Conservation (phyloP, 2,329 filamentous ascomycete species). For the Leptosphaerulina australis region DNA sequence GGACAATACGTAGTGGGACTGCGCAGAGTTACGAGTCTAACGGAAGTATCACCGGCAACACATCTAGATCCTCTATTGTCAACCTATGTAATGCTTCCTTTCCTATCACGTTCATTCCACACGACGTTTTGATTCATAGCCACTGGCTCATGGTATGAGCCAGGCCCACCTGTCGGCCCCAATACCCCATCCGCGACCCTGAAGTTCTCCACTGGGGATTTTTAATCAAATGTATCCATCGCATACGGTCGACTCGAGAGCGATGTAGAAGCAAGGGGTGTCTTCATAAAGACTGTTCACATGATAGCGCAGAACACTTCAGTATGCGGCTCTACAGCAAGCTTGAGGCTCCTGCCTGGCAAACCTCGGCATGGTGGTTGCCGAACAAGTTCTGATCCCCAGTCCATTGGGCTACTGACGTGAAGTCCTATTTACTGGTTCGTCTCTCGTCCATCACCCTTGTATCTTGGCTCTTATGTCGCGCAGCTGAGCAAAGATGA, state of each 20-base stretch:
- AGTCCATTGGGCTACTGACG: not conserved
- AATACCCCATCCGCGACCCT: constrained; percentile 16
- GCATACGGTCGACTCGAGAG: constrained; percentile 7
- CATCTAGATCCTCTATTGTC: constrained; percentile 4
- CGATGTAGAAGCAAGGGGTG: not conserved
- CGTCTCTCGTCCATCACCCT: not conserved
- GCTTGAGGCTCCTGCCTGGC: constrained; percentile 5
- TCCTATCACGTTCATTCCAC: not conserved
- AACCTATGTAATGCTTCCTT: constrained; percentile 5
- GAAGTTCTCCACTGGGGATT: constrained; percentile 13
- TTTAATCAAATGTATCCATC: constrained; percentile 1
- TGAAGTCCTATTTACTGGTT: not conserved
- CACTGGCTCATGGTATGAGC: constrained; percentile 7
- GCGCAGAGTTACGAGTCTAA: constrained; percentile 1
- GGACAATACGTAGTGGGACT: not conserved
- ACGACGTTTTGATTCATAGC: not conserved
- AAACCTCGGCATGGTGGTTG: constrained; percentile 6
- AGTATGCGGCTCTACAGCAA: constrained; percentile 4
- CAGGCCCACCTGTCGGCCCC: constrained; percentile 7
- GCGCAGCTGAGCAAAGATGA: not conserved
- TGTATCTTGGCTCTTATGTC: constrained; percentile 2
- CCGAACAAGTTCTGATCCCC: constrained; percentile 1
- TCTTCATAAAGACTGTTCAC: constrained; percentile 8
- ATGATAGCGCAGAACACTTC: constrained; percentile 1
- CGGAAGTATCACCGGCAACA: not conserved